phyloP scores from a whole-genome alignment of 768 basidiomycete genomes.

The Boletus reticuloceps region DNA sequence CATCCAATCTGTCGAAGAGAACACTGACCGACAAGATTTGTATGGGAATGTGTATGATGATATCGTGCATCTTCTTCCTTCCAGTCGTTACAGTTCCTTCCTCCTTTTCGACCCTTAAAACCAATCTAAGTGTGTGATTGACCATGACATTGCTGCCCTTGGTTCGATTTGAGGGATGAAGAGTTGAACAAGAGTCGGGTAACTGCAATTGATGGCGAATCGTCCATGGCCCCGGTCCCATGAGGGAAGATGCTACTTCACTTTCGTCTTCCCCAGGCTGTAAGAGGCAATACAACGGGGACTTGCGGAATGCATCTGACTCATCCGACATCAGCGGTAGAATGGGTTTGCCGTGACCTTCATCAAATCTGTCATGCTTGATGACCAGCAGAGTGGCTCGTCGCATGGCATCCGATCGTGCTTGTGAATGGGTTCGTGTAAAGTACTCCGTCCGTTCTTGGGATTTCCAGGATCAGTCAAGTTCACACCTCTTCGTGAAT shows the following conservation, averaged over 20 bases:
- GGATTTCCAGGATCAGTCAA: not conserved
- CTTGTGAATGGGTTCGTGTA: slow-evolving; percentile 61
- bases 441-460: slow-evolving; percentile 83
- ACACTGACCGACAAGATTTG: slow-evolving; percentile 80
- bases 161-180: slow-evolving; percentile 74
- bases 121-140: slow-evolving; percentile 74
- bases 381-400: slow-evolving; percentile 64
- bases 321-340: slow-evolving; percentile 78
- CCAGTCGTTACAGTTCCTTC: slow-evolving; percentile 67
- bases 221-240: slow-evolving; percentile 87
- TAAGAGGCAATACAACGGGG: slow-evolving; percentile 60
- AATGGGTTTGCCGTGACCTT: slow-evolving; percentile 56
- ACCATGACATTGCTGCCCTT: slow-evolving; percentile 64
- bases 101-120: slow-evolving; percentile 81
- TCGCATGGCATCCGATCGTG: slow-evolving; percentile 63
- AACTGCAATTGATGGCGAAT: slow-evolving; percentile 68
- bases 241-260: slow-evolving; percentile 55
- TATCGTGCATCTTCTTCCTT: slow-evolving; percentile 81
- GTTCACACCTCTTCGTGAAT: not conserved
- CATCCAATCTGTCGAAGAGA: not conserved
- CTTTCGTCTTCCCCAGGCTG: slow-evolving; percentile 49
- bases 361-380: slow-evolving; percentile 39
- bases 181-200: slow-evolving; percentile 55
- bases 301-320: slow-evolving; percentile 56
- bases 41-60: slow-evolving; percentile 81